Evolutionary conservation across 495 filamentous ascomycete species (phyloP).

Genomic region (Lophium mytilinum): DNA sequence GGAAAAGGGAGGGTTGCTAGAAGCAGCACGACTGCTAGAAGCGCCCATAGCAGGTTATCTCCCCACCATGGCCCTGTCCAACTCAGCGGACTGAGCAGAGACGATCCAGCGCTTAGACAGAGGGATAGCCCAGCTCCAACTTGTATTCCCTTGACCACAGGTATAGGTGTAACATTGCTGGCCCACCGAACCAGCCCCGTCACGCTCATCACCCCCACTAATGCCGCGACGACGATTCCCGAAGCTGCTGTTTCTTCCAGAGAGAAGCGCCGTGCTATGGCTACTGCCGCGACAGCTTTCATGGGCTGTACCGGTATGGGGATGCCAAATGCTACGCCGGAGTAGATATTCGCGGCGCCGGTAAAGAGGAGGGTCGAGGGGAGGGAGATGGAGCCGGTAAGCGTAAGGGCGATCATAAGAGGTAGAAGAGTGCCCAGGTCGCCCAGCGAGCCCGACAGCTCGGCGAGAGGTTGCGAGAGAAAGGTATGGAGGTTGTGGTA

Average conservation of each 20-base stretch:
- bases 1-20: slow-evolving; percentile 51
- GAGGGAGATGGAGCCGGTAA: slow-evolving; percentile 67
- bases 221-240: slow-evolving; percentile 63
- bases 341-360: slow-evolving; percentile 75
- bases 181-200: slow-evolving; percentile 68
- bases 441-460: slow-evolving; percentile 84
- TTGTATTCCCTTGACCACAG: slow-evolving; percentile 90
- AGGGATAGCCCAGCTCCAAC: slow-evolving; percentile 80
- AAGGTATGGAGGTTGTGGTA: slow-evolving; percentile 45
- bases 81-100: slow-evolving; percentile 50
- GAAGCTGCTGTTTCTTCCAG: slow-evolving; percentile 65
- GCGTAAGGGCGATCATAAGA: slow-evolving; percentile 72
- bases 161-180: slow-evolving; percentile 63
- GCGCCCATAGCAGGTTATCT: slow-evolving; percentile 67
- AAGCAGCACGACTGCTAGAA: slow-evolving; percentile 61
- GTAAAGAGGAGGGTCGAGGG: slow-evolving; percentile 80
- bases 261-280: slow-evolving; percentile 59
- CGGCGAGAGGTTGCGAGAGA: slow-evolving; percentile 53
- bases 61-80: slow-evolving; percentile 52
- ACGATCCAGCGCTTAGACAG: slow-evolving; percentile 61
- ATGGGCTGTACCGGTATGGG: slow-evolving; percentile 68
- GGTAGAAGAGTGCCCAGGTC: slow-evolving; percentile 89
- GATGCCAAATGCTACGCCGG: slow-evolving; percentile 74
- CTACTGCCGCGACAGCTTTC: slow-evolving; percentile 80
- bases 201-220: slow-evolving; percentile 65